These are phyloP conservation scores for Ziziphus jujuba DNA, from an alignment of 306 rosid genomes.

Conservation along the genomic window DNA sequence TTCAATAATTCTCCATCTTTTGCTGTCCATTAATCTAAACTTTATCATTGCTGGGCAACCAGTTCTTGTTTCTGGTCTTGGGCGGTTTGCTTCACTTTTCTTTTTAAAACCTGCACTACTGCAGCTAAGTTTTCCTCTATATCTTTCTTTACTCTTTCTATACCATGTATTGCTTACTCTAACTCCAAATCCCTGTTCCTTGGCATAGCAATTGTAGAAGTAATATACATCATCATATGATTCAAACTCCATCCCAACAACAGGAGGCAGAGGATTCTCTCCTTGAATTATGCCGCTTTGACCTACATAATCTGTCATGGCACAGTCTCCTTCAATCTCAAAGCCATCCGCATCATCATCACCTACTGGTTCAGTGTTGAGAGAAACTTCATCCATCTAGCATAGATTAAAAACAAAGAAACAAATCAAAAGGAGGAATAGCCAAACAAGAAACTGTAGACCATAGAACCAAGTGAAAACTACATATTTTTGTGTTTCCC, in stretches of 20 bases:
- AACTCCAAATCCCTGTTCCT: slow-evolving; percentile 75
- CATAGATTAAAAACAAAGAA: background rate
- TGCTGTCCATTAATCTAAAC: slow-evolving; percentile 68
- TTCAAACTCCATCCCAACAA: slow-evolving; percentile 79
- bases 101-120: slow-evolving; percentile 83
- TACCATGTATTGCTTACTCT: slow-evolving; percentile 81
- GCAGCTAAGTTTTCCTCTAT: slow-evolving; percentile 81
- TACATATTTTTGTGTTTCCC: background rate
- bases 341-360: slow-evolving; percentile 59
- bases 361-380: slow-evolving; percentile 55
- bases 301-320: slow-evolving; percentile 47
- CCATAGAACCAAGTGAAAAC: background rate
- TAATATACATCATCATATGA: slow-evolving; percentile 69
- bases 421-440: background rate
- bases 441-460: background rate
- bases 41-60: slow-evolving; percentile 86
- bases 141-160: slow-evolving; percentile 70
- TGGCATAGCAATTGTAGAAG: slow-evolving; percentile 75
- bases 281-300: slow-evolving; percentile 50
- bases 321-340: slow-evolving; percentile 58
- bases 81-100: slow-evolving; percentile 71
- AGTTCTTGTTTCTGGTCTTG: slow-evolving; percentile 79
- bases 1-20: slow-evolving; percentile 79
- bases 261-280: slow-evolving; percentile 64
- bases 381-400: slow-evolving; percentile 68